A percentile compares a stretch with the other conserved stretches of the same genome.
Conservation (phyloP, 129 eudicot species). For the Saussurea involucrata region DNA sequence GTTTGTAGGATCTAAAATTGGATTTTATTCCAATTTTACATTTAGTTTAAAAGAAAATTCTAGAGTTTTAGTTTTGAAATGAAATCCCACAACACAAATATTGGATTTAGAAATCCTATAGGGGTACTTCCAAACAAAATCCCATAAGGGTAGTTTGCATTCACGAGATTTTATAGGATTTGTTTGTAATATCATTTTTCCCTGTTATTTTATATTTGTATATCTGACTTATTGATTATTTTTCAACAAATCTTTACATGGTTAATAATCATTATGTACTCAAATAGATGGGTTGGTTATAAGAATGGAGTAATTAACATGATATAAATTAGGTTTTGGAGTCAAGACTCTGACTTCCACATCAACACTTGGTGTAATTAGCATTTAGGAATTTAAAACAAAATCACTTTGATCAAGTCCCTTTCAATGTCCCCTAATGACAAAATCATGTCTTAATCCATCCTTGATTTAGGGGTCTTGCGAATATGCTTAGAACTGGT, state of each 20-base stretch:
- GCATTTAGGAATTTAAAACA: background rate
- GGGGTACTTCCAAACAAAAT: too few relatives aligned
- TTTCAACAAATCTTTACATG: background rate
- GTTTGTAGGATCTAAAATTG: too few relatives aligned
- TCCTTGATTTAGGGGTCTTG: constrained; percentile 53
- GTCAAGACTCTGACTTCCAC: constrained; percentile 23
- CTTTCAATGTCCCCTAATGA: constrained; percentile 41
- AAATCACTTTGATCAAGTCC: constrained; percentile 12
- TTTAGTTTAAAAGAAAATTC: too few relatives aligned
- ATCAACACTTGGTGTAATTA: constrained; percentile 1
- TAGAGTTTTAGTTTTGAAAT: too few relatives aligned
- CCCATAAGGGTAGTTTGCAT: too few relatives aligned
- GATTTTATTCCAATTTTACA: too few relatives aligned
- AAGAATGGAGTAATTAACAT: too few relatives aligned
- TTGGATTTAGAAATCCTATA: too few relatives aligned
- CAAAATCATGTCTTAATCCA: constrained; percentile 37
- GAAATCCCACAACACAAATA: too few relatives aligned
- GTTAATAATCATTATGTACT: background rate
- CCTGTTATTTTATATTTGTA: background rate
- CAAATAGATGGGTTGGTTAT: background rate
- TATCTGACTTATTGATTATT: background rate
- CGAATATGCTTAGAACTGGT: background rate
- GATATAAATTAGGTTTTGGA: background rate
- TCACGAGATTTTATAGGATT: too few relatives aligned
- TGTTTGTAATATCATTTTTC: background rate